A percentile compares a stretch with the other conserved stretches of the same genome.
phyloP scores from a whole-genome alignment of 805 yeast species.

The Kluyveromyces aestuarii region DNA sequence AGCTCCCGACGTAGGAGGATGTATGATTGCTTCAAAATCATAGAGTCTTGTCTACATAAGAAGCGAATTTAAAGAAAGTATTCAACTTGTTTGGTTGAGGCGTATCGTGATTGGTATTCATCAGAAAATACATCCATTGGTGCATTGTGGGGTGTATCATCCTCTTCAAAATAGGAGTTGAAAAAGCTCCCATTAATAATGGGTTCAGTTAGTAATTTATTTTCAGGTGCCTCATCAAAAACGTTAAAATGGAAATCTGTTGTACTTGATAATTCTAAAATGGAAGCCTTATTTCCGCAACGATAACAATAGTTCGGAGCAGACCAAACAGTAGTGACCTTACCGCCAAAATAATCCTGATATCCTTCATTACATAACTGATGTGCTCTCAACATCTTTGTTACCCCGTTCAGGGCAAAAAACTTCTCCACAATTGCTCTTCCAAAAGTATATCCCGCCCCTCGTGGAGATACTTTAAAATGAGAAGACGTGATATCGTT shows the following conservation, averaged over 20 bases:
- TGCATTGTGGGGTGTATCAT: conserved; percentile 6
- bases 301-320: conserved; percentile 97
- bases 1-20: conserved; percentile 14
- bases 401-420: conserved; percentile 64
- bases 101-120: conserved; percentile 27
- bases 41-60: too few relatives aligned
- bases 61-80: conserved; percentile 19
- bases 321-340: conserved; percentile 94
- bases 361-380: conserved; percentile 96
- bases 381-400: conserved; percentile 85
- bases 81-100: conserved; percentile 25
- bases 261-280: conserved; percentile 71
- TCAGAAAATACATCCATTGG: conserved; percentile 26
- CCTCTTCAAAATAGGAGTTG: conserved; percentile 13
- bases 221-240: conserved; percentile 95
- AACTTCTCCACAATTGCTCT: conserved; percentile 83
- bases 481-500: conserved; percentile 49
- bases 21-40: neutral
- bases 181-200: conserved; percentile 12
- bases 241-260: conserved; percentile 75
- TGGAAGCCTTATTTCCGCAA: conserved; percentile 96
- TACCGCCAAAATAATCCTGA: conserved; percentile 82
- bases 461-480: conserved; percentile 85
- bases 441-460: conserved; percentile 98
- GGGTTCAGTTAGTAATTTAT: conserved; percentile 35